These are phyloP conservation scores for Eragrostis curvula DNA, from an alignment of 176 grass and related monocot genomes.

Conservation along the genomic window DNA sequence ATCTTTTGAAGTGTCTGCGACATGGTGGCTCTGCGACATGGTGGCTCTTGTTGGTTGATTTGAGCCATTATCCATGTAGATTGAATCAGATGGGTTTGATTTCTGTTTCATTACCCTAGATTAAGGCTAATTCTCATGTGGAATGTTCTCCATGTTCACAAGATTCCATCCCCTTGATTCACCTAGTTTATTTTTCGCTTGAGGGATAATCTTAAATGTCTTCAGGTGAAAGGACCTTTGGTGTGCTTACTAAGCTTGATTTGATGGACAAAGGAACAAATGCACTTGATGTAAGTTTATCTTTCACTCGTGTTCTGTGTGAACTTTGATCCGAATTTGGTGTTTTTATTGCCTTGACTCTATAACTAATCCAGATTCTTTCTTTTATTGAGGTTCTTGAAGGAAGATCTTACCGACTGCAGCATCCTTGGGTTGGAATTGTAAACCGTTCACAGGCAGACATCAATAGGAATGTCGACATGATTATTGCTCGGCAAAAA, in stretches of 20 bases:
- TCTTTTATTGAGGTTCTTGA: constrained; percentile 69
- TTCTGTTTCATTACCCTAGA: neutral
- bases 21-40: neutral
- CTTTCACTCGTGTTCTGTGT: constrained; percentile 13
- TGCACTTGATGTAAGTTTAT: constrained; percentile 69
- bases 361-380: neutral
- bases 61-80: neutral
- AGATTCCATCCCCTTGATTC: constrained; percentile 24
- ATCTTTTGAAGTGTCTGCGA: neutral
- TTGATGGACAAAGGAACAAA: constrained; percentile 93
- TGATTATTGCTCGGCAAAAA: constrained; percentile 80
- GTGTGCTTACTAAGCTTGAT: constrained; percentile 89
- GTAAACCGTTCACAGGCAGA: constrained; percentile 93
- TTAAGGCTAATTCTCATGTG: constrained; percentile 17
- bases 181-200: constrained; percentile 31
- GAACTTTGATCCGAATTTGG: neutral
- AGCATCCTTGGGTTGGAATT: constrained; percentile 93
- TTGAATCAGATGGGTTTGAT: constrained; percentile 22
- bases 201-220: constrained; percentile 24
- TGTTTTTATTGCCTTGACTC: neutral
- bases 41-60: neutral
- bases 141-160: neutral
- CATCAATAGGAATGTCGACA: constrained; percentile 84
- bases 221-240: constrained; percentile 84
- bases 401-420: constrained; percentile 80